Base-by-base conservation (phyloP, 805 yeast species). In the Candida orba region DNA sequence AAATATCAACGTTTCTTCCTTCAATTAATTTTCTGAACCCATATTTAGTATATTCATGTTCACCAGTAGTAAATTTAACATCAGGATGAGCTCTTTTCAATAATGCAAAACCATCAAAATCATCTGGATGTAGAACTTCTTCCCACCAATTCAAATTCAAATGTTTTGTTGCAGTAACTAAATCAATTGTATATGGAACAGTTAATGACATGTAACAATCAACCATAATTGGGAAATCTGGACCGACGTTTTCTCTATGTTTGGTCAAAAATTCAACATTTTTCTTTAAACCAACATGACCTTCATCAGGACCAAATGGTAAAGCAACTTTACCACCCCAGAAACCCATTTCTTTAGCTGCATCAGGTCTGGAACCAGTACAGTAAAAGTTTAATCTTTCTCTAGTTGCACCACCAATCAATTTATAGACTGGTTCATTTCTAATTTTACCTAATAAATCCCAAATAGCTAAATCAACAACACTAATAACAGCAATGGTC, bases 321-420 rank as follows among this genome's bases (percentile, higher is more conserved):
- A 72, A 63, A 2, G 76, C 73, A 39, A 72, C 77, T 51, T 72
- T 72, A 36, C 73, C 76, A 47, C 76, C 76, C 73, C 75, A 71
- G 64, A 72, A 72, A 18, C 77, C 76, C 73, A 70, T 67, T 20
- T 50, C 47, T 54, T 72, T 71, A 22, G 77, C 77, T 45, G 73
- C 73, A 36, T 59, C 63, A 22, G 76, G 76, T 42, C 69, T 62
- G 43, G 67, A 58, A 18, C 77, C 76, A 29, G 77, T 72, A 56
- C 77, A 72, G 62, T 72, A 72, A 56, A 72, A 72, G 44, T 67
- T 64, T 43, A 72, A 57, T 50, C 59, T 63, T 36, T 72, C 68
- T 52, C 67, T 65, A 8, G 74, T 68, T 29, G 75, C 72, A 43
- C 77, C 77, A 41, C 77, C 77, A 53, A 70, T 69, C 69, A 72